Evolutionary conservation across 2,329 filamentous ascomycete genomes (phyloP).

Genomic region (Elsinoe ampelina): DNA sequence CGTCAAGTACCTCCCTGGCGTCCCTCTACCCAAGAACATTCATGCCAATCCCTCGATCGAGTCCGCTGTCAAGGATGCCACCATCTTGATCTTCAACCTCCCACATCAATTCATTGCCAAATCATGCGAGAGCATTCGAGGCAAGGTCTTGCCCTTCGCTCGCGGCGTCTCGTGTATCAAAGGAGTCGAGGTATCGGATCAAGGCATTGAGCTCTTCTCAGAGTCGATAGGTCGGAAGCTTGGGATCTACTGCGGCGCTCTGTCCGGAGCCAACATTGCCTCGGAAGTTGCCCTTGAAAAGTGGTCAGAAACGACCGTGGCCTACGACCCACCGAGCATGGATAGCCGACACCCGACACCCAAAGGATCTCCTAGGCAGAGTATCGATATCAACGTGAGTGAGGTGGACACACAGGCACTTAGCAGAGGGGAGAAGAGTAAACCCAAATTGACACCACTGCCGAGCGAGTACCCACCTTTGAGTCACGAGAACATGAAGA

Average conservation of each 20-base stretch:
- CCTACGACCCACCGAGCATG: constrained; percentile 84
- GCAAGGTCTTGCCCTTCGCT: constrained; percentile 83
- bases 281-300: constrained; percentile 91
- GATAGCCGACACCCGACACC: constrained; percentile 69
- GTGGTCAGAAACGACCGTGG: constrained; percentile 93
- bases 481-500: constrained; percentile 72
- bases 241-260: constrained; percentile 90
- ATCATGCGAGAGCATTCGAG: constrained; percentile 73
- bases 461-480: constrained; percentile 77
- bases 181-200: constrained; percentile 84
- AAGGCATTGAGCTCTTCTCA: constrained; percentile 80
- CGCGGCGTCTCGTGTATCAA: constrained; percentile 97
- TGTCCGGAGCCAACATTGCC: constrained; percentile 94
- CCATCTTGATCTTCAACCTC: constrained; percentile 90
- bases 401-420: constrained; percentile 22
- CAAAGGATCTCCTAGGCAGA: constrained; percentile 39
- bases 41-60: constrained; percentile 72
- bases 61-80: constrained; percentile 72
- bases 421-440: constrained; percentile 46
- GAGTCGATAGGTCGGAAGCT: constrained; percentile 87
- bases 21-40: constrained; percentile 73
- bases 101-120: constrained; percentile 91
- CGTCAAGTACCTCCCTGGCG: constrained; percentile 91
- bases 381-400: constrained; percentile 35
- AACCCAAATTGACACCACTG: constrained; percentile 62